Conservation (phyloP, 2,329 filamentous ascomycete genomes). For the Emmonsia crescens region DNA sequence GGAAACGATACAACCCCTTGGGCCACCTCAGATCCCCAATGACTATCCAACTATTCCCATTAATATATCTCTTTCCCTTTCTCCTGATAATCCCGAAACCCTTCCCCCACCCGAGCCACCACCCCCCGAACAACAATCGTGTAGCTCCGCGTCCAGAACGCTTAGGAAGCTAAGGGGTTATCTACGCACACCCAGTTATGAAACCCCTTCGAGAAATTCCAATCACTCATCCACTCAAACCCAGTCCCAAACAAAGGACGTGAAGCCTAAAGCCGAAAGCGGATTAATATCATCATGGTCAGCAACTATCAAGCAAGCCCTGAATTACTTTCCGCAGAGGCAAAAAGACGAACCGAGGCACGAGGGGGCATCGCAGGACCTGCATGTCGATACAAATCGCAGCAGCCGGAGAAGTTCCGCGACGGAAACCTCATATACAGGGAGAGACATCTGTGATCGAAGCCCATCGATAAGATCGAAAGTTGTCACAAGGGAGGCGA, state of each 20-base stretch:
- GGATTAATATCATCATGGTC: not conserved
- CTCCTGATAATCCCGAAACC: not conserved
- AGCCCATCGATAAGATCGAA: not conserved
- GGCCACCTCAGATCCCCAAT: not conserved
- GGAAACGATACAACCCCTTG: not conserved
- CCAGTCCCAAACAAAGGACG: not conserved
- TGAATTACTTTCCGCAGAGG: not conserved
- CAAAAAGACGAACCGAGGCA: not conserved
- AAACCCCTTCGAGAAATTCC: not conserved
- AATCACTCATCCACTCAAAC: not conserved
- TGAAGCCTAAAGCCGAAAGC: not conserved
- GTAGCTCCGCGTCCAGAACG: not conserved
- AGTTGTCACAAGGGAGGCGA: not conserved
- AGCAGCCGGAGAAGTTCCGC: not conserved
- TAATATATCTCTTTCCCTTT: not conserved
- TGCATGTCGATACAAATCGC: not conserved
- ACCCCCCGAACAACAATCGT: not conserved
- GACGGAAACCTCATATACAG: not conserved
- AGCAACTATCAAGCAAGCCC: not conserved
- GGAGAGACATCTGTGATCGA: not conserved
- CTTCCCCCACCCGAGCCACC: not conserved
- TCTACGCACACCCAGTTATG: not conserved
- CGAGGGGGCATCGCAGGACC: not conserved
- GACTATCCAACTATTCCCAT: not conserved
- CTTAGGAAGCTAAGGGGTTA: not conserved